A percentile compares a stretch with the other conserved stretches of the same genome.
phyloP scores from a whole-genome alignment of 2,329 filamentous ascomycete species.

The Penicillium sp. region DNA sequence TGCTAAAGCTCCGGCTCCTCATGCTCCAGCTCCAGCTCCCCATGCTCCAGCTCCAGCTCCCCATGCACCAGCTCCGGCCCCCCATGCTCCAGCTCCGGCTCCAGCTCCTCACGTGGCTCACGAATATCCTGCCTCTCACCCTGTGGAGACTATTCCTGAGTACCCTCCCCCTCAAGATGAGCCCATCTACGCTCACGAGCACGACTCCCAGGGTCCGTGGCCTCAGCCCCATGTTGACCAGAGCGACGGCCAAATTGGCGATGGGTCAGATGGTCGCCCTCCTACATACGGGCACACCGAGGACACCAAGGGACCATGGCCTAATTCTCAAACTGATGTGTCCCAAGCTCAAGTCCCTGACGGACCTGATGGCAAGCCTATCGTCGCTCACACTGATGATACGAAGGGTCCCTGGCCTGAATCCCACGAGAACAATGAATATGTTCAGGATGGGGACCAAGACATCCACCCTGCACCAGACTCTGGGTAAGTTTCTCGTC shows the following conservation, averaged over 20 bases:
- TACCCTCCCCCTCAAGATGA: conserved; percentile 6
- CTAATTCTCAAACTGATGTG: conserved; percentile 10
- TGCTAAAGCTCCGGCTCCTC: background rate
- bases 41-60: background rate
- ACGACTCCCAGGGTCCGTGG: conserved; percentile 12
- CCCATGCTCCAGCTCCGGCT: background rate
- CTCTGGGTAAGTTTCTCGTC: conserved; percentile 9
- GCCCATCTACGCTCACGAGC: conserved; percentile 7
- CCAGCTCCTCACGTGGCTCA: background rate
- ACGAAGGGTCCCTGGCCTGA: conserved; percentile 12
- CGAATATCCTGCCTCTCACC: background rate
- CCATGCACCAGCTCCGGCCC: background rate
- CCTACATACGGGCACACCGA: conserved; percentile 1
- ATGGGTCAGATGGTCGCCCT: conserved; percentile 7
- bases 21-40: background rate
- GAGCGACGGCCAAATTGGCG: conserved; percentile 11
- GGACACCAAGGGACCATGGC: conserved; percentile 14
- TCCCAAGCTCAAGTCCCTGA: conserved; percentile 12
- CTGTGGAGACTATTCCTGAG: background rate
- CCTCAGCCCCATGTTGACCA: conserved; percentile 11
- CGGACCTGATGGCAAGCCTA: conserved; percentile 9
- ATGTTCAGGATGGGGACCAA: conserved; percentile 7
- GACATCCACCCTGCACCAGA: conserved; percentile 9
- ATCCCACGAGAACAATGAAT: conserved; percentile 10
- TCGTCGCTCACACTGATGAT: conserved; percentile 6